Percentiles rank a stretch among this genome's conserved stretches.
These are phyloP conservation scores for Populus tremula DNA, from an alignment of 345 rosid species.

Conservation along the genomic window DNA sequence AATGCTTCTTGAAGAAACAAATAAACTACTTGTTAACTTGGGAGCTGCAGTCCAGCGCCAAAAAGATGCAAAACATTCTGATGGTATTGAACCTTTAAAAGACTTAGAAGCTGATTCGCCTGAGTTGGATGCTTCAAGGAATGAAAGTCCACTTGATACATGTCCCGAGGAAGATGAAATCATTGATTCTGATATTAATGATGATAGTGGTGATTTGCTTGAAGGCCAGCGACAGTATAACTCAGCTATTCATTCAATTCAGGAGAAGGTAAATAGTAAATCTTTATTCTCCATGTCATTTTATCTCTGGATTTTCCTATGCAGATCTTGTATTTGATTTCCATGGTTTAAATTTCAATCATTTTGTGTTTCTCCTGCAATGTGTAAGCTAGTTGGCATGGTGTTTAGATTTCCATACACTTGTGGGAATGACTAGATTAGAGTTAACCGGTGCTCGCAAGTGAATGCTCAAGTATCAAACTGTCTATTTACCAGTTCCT, in stretches of 20 bases:
- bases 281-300: conserved; percentile 6
- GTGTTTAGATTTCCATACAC: background rate
- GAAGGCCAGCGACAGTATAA: conserved; percentile 98
- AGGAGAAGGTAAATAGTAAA: conserved; percentile 68
- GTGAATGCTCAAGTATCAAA: background rate
- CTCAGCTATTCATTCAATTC: conserved; percentile 90
- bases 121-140: conserved; percentile 67
- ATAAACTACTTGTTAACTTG: conserved; percentile 85
- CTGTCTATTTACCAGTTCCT: background rate
- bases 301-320: background rate
- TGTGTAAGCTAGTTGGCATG: background rate
- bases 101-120: conserved; percentile 65
- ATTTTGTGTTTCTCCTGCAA: background rate
- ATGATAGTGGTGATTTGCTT: conserved; percentile 76
- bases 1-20: conserved; percentile 88
- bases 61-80: conserved; percentile 72
- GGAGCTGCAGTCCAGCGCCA: conserved; percentile 99
- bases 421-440: background rate
- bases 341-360: background rate
- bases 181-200: conserved; percentile 73
- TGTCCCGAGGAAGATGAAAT: conserved; percentile 63
- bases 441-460: background rate
- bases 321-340: background rate
- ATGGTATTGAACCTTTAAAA: conserved; percentile 62
- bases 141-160: conserved; percentile 63